Evolutionary conservation across 2,329 filamentous ascomycete genomes (phyloP), one percentile per base, ranked within the genome.

Genomic region (Podosphaera aphanis): DNA sequence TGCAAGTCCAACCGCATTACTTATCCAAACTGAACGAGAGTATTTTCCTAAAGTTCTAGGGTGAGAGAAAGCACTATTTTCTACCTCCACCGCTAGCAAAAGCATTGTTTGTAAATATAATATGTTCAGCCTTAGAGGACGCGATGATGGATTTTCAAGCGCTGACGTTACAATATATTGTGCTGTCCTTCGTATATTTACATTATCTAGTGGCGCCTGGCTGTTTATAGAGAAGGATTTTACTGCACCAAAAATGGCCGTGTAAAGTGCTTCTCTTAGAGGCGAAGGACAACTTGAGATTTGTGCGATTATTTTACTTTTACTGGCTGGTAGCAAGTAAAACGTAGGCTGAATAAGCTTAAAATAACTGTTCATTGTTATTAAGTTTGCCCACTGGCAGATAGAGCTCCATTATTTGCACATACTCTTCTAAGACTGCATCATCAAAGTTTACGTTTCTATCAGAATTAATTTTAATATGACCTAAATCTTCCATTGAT

Each of bases 91-190:
- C 11, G 72, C 69, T 56, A 82, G 67, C 41, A 84, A 64, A 31
- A 83, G 62, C 35, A 83, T 62, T 0, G 73, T 74, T 55, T 83
- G 79, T 5, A 81, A 65, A 55, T 79, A 74, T 0, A 81, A 55
- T 10, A 69, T 53, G 56, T 66, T 64, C 49, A 65, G 58, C 46
- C 62, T 54, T 29, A 61, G 57, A 8, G 62, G 61, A 47, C 63
- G 62, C 31, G 57, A 56, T 36, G 61, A 55, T 10, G 60, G 56
- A 47, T 60, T 62, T 50, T 69, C 66, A 49, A 64, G 65, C 43
- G 66, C 64, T 37, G 63, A 63, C 20, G 60, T 54, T 8, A 63
- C 56, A 3, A 67, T 56, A 37, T 68, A 56, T 41, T 66, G 64
- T 13, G 61, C 58, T 20, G 64, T 64, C 41, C 59, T 62, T 48